Percentiles rank a stretch among this genome's conserved stretches.
phyloP scores from a whole-genome alignment of 1,139 yeast genomes.

The Candida tunisiensis region DNA sequence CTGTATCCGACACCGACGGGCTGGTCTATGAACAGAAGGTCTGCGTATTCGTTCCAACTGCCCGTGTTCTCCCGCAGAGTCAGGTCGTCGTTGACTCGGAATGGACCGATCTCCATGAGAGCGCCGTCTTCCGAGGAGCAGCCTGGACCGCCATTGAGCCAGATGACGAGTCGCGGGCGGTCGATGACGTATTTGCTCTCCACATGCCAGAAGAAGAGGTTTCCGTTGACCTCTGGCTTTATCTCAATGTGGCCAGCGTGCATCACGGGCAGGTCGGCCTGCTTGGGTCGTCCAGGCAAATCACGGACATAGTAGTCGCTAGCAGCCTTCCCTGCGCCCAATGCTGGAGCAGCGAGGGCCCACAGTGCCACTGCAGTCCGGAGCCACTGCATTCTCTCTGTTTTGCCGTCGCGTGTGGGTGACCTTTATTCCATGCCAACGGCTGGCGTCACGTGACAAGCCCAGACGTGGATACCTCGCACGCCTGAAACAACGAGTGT shows the following conservation, averaged over 20 bases:
- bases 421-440: neutral
- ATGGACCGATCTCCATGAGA: slow-evolving; percentile 82
- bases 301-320: slow-evolving; percentile 19
- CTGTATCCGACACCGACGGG: slow-evolving; percentile 94
- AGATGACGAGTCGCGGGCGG: slow-evolving; percentile 24
- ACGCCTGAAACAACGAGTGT: too few species aligned
- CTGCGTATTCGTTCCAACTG: slow-evolving; percentile 72
- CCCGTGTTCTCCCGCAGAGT: slow-evolving; percentile 43
- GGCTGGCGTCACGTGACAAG: neutral
- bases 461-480: neutral
- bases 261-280: slow-evolving; percentile 19
- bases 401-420: too few species aligned
- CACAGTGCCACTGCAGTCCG: too few species aligned
- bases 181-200: slow-evolving; percentile 15
- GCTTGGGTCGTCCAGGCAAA: slow-evolving; percentile 19
- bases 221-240: slow-evolving; percentile 35
- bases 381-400: too few species aligned
- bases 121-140: slow-evolving; percentile 99
- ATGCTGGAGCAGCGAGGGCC: too few species aligned
- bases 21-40: slow-evolving; percentile 78
- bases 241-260: slow-evolving; percentile 20
- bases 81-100: slow-evolving; percentile 37
- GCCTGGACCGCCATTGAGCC: slow-evolving; percentile 87
- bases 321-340: too few species aligned
- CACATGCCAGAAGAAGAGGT: slow-evolving; percentile 63